Conservation (phyloP, 225 moss, liverwort and hornwort genomes). For the Marchantia polymorpha region DNA sequence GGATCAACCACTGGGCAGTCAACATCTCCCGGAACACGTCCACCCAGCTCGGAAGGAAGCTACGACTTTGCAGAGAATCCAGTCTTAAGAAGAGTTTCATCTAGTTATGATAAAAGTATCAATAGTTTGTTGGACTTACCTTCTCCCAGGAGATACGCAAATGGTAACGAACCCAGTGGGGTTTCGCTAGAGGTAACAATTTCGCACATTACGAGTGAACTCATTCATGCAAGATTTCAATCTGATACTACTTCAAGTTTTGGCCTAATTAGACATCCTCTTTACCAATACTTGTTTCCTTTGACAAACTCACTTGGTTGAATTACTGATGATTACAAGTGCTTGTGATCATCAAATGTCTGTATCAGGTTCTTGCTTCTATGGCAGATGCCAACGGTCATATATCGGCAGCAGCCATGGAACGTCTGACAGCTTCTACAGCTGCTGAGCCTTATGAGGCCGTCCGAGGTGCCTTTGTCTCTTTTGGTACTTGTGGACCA, state of each 20-base stretch:
- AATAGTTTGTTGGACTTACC: conserved; percentile 32
- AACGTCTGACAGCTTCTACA: conserved; percentile 91
- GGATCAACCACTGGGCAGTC: conserved; percentile 20
- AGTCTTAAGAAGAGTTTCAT: conserved; percentile 34
- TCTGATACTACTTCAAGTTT: background rate
- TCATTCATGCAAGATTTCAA: background rate
- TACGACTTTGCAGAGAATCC: conserved; percentile 34
- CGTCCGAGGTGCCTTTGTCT: conserved; percentile 95
- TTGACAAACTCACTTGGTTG: background rate
- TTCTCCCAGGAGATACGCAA: conserved; percentile 38
- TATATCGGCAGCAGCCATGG: conserved; percentile 92
- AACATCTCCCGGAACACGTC: conserved; percentile 36
- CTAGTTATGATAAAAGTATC: conserved; percentile 22
- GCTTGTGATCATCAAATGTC: background rate
- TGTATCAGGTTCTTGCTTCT: conserved; percentile 71
- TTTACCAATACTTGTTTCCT: background rate
- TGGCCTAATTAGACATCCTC: background rate
- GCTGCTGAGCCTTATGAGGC: conserved; percentile 97
- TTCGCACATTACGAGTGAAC: background rate
- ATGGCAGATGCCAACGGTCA: conserved; percentile 99
- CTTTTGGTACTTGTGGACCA: conserved; percentile 79
- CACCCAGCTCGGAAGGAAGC: conserved; percentile 26
- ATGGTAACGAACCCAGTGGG: conserved; percentile 44
- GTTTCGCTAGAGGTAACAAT: conserved; percentile 47
- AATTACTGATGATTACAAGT: background rate